These are phyloP conservation scores for Acacia crassicarpa DNA, from an alignment of 306 rosid genomes.

Conservation along the genomic window DNA sequence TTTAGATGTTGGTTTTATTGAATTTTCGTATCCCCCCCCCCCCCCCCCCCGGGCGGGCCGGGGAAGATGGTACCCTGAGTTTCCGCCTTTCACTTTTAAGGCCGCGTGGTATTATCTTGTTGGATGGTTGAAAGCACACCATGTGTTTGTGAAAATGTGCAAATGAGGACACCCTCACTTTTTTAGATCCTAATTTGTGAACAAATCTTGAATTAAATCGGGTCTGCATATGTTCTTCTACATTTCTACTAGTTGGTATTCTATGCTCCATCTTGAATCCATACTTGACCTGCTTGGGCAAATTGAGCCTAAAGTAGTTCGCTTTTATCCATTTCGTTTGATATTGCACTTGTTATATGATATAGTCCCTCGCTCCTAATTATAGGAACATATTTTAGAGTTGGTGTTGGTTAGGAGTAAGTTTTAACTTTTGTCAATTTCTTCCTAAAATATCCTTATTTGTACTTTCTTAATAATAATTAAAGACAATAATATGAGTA, in stretches of 20 bases:
- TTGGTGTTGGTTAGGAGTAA: too few species aligned
- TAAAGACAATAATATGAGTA: too few species aligned
- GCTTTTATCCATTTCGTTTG: not conserved
- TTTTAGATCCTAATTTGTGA: not conserved
- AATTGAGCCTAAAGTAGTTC: not conserved
- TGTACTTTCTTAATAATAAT: too few species aligned
- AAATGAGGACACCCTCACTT: not conserved
- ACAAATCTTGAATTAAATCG: not conserved
- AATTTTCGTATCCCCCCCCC: not conserved
- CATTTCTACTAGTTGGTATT: not conserved
- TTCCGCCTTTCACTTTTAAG: not conserved
- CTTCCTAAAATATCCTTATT: too few species aligned
- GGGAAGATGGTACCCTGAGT: not conserved
- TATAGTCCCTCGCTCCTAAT: too few species aligned
- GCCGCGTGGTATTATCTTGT: not conserved
- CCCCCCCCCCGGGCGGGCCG: too few species aligned
- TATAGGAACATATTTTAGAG: too few species aligned
- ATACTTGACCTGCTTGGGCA: not conserved
- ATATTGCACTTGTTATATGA: not conserved
- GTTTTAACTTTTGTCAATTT: too few species aligned
- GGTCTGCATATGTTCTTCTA: not conserved
- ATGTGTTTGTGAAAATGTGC: conserved; percentile 37
- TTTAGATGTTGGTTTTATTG: not conserved
- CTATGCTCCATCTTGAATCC: not conserved
- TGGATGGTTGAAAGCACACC: conserved; percentile 25